A percentile compares a stretch with the other conserved stretches of the same genome.
These are phyloP conservation scores for Leccinum olivaceopallidum DNA, from an alignment of 768 basidiomycete genomes.

Conservation along the genomic window DNA sequence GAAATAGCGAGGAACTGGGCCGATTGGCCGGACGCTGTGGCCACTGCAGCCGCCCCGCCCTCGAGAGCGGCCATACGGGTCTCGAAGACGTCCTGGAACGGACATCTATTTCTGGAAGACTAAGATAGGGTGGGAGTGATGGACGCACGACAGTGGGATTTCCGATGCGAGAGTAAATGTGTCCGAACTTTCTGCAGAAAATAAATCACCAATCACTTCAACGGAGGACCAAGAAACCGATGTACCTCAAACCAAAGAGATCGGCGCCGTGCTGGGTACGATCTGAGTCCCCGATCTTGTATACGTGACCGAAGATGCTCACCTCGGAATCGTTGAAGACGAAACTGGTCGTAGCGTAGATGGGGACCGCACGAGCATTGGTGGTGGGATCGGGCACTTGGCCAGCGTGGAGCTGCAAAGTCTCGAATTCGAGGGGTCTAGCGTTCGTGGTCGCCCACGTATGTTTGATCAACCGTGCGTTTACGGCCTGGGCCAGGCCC, in stretches of 20 bases:
- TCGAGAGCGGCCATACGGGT: slow-evolving; percentile 65
- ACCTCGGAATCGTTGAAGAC: slow-evolving; percentile 58
- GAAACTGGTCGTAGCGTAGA: slow-evolving; percentile 57
- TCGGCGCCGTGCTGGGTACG: slow-evolving; percentile 51
- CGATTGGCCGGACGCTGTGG: slow-evolving; percentile 57
- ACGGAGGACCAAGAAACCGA: neutral
- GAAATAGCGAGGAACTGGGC: slow-evolving; percentile 64
- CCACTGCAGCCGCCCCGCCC: slow-evolving; percentile 59
- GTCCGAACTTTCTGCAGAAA: slow-evolving; percentile 39
- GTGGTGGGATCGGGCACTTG: slow-evolving; percentile 52
- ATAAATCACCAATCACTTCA: neutral
- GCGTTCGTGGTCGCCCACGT: neutral
- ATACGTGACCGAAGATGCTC: slow-evolving; percentile 1
- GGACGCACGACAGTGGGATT: slow-evolving; percentile 56
- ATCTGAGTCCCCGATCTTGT: slow-evolving; percentile 3
- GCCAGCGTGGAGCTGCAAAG: slow-evolving; percentile 64
- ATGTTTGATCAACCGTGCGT: neutral
- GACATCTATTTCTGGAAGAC: neutral
- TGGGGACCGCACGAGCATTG: slow-evolving; percentile 63
- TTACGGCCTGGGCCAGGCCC: neutral
- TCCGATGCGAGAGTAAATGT: slow-evolving; percentile 56
- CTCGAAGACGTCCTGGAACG: slow-evolving; percentile 60
- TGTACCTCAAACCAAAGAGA: slow-evolving; percentile 49
- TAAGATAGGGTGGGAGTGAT: neutral
- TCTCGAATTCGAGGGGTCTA: slow-evolving; percentile 56